phyloP scores from a whole-genome alignment of 148 eudicot genomes.

The Amaranthus palmeri region DNA sequence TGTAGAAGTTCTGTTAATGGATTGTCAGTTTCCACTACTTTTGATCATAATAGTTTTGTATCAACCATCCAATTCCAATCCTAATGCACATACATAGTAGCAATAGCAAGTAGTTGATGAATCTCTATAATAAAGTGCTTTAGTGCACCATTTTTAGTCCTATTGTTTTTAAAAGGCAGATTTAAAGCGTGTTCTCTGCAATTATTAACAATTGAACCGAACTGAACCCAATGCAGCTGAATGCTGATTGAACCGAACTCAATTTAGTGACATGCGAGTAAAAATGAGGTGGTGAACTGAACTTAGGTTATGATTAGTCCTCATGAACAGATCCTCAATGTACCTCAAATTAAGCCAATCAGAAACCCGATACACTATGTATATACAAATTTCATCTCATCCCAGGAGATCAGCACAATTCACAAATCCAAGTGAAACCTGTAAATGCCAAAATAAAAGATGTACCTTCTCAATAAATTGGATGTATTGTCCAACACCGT shows the following conservation, averaged over 20 bases:
- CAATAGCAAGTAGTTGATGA: not conserved
- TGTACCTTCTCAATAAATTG: constrained; percentile 69
- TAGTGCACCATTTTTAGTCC: not conserved
- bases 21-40: not conserved
- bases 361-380: not conserved
- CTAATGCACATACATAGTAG: not conserved
- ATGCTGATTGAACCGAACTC: too few species aligned
- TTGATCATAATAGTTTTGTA: not conserved
- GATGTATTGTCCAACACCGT: constrained; percentile 76
- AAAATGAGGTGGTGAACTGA: too few species aligned
- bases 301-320: too few species aligned
- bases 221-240: too few species aligned
- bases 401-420: not conserved
- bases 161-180: too few species aligned
- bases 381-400: not conserved
- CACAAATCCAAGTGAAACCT: not conserved
- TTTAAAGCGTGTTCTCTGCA: too few species aligned
- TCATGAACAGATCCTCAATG: too few species aligned
- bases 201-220: too few species aligned
- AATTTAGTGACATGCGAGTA: too few species aligned
- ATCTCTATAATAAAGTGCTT: not conserved
- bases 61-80: not conserved
- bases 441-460: not conserved
- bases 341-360: not conserved
- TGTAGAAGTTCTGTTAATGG: not conserved